Percentiles rank a stretch among this genome's conserved stretches.
Evolutionary conservation across 257 asterid genomes (phyloP).

Genomic region (Solanum gandarillasii): DNA sequence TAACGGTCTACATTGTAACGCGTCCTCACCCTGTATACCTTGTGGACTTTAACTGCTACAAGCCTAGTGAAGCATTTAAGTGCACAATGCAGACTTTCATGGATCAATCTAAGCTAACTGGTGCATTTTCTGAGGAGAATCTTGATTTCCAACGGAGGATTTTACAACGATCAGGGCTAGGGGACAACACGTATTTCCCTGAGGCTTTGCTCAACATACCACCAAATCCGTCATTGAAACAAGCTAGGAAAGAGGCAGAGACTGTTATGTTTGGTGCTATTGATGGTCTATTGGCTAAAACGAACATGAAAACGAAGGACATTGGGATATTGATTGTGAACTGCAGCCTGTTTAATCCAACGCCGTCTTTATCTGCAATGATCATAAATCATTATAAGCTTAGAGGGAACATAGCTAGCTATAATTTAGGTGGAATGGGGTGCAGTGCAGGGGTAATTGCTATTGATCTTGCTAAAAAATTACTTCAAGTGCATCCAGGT

Average conservation of each 20-base stretch:
- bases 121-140: constrained; percentile 22
- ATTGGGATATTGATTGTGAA: constrained; percentile 30
- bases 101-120: constrained; percentile 18
- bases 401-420: constrained; percentile 25
- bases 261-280: constrained; percentile 33
- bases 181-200: constrained; percentile 27
- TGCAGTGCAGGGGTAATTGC: constrained; percentile 31
- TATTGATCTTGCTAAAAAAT: constrained; percentile 28
- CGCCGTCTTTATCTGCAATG: constrained; percentile 35
- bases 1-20: constrained; percentile 20
- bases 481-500: constrained; percentile 27
- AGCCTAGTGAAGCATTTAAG: constrained; percentile 21
- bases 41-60: constrained; percentile 25
- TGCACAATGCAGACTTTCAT: constrained; percentile 24
- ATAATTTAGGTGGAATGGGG: constrained; percentile 34
- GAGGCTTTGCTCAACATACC: constrained; percentile 26
- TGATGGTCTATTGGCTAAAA: constrained; percentile 22
- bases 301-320: constrained; percentile 17
- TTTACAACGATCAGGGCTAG: constrained; percentile 29
- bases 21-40: constrained; percentile 30
- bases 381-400: constrained; percentile 30
- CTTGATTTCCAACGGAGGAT: constrained; percentile 27
- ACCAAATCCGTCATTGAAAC: constrained; percentile 25
- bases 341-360: constrained; percentile 37
- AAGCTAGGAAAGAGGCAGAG: constrained; percentile 34